phyloP scores from a whole-genome alignment of 345 rosid species.

The Eucalyptus virginea region DNA sequence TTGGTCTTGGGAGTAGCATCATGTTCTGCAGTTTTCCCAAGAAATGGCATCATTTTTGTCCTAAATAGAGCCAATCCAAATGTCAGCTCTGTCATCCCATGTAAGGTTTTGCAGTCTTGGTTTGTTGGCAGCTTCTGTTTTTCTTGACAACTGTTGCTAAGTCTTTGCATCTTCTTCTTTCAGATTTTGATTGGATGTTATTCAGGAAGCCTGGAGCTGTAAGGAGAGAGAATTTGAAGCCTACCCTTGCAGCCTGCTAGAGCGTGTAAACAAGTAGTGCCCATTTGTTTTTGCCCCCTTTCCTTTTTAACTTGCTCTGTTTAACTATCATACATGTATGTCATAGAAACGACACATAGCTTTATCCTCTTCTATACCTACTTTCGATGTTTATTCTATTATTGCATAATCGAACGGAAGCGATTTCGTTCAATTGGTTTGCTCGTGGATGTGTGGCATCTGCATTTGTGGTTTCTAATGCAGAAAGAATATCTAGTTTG shows the following conservation, averaged over 20 bases:
- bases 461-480: not conserved
- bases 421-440: not conserved
- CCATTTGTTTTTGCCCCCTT: not conserved
- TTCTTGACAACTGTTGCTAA: not conserved
- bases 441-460: not conserved
- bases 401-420: not conserved
- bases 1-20: slow-evolving; percentile 10
- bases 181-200: not conserved
- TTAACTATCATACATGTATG: slow-evolving; percentile 8
- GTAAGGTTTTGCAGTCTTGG: not conserved
- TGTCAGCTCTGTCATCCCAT: slow-evolving; percentile 4
- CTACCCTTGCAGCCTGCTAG: slow-evolving; percentile 8
- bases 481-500: not conserved
- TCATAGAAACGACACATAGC: slow-evolving; percentile 5
- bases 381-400: not conserved
- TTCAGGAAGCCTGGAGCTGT: not conserved
- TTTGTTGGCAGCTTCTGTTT: not conserved
- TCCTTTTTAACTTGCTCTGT: not conserved
- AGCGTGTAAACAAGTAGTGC: slow-evolving; percentile 34
- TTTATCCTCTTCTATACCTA: not conserved
- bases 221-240: not conserved
- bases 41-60: slow-evolving; percentile 18
- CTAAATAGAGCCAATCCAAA: slow-evolving; percentile 5
- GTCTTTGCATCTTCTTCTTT: not conserved
- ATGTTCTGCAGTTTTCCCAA: slow-evolving; percentile 11